Conservation (phyloP, 2,329 filamentous ascomycete genomes). For the Lecanosticta acicola region DNA sequence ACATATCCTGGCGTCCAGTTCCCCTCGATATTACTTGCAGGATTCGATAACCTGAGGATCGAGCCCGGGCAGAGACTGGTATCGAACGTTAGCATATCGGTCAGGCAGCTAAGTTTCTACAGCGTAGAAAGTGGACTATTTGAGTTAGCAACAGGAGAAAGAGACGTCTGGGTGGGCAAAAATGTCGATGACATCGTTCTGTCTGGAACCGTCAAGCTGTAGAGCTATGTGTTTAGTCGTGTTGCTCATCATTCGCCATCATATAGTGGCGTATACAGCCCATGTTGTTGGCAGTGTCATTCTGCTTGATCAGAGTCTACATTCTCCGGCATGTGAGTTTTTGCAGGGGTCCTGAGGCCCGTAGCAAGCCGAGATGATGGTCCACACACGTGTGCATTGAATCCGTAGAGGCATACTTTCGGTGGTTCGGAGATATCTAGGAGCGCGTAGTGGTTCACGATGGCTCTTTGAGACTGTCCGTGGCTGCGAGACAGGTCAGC, state of each 20-base stretch:
- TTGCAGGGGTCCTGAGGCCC: no score
- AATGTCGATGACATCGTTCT: not conserved
- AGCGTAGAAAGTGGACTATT: not conserved
- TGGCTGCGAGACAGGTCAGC: constrained; percentile 15
- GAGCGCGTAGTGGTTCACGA: constrained; percentile 9
- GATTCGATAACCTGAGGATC: not conserved
- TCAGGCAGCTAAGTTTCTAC: not conserved
- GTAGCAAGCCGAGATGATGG: no score
- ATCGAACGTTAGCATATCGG: not conserved
- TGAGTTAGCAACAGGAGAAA: not conserved
- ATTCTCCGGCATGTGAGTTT: no score
- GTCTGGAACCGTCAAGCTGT: not conserved
- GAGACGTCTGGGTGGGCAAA: not conserved
- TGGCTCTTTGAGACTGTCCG: constrained; percentile 26
- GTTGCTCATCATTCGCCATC: no score
- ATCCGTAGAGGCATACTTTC: no score
- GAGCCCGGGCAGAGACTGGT: not conserved
- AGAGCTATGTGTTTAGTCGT: not conserved
- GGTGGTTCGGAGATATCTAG: no score
- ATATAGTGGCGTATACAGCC: no score
- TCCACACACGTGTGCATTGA: no score
- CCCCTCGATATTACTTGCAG: not conserved
- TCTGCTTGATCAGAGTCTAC: no score
- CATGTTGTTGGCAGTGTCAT: no score
- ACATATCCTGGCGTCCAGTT: not conserved